Evolutionary conservation across 2,329 filamentous ascomycete genomes (phyloP).

Genomic region (Purpureocillium lavendulum): DNA sequence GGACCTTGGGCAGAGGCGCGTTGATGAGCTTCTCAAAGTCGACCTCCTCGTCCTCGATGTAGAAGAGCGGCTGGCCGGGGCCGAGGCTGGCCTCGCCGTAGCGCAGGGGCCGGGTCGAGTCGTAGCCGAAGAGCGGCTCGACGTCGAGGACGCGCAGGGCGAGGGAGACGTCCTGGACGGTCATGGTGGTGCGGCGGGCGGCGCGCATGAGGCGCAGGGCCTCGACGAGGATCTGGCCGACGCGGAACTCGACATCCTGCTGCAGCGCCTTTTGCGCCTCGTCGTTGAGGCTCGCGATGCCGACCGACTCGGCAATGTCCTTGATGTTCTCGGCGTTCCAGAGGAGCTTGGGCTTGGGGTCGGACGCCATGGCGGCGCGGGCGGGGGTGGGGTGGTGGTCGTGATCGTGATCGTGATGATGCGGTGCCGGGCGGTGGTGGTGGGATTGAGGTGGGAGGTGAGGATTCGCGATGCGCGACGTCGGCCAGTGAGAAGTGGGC

Average conservation of each 20-base stretch:
- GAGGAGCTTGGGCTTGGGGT: constrained; percentile 51
- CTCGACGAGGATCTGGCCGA: constrained; percentile 89
- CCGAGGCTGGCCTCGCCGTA: constrained; percentile 93
- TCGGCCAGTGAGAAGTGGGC: no score
- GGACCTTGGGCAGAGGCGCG: constrained; percentile 87
- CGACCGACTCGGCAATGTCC: constrained; percentile 93
- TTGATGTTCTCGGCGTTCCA: constrained; percentile 96
- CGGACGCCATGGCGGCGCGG: constrained; percentile 23
- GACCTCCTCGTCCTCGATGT: constrained; percentile 96
- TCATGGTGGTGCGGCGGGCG: constrained; percentile 75
- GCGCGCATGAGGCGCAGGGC: constrained; percentile 95
- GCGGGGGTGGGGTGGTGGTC: not conserved
- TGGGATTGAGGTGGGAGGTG: no score
- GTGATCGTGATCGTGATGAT: no score
- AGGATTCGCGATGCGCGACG: no score
- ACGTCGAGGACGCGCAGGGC: constrained; percentile 82
- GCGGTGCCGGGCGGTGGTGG: no score
- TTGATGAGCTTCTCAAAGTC: constrained; percentile 99
- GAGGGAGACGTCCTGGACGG: constrained; percentile 81
- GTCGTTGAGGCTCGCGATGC: constrained; percentile 71
- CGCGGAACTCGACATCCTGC: constrained; percentile 90
- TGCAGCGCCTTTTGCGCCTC: constrained; percentile 82
- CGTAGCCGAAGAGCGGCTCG: constrained; percentile 93
- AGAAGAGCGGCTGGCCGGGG: constrained; percentile 89
- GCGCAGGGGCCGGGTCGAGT: constrained; percentile 77